Percentiles rank a stretch among this genome's conserved stretches.
phyloP scores from a whole-genome alignment of 164 flowering plant species.

The Houttuynia cordata region DNA sequence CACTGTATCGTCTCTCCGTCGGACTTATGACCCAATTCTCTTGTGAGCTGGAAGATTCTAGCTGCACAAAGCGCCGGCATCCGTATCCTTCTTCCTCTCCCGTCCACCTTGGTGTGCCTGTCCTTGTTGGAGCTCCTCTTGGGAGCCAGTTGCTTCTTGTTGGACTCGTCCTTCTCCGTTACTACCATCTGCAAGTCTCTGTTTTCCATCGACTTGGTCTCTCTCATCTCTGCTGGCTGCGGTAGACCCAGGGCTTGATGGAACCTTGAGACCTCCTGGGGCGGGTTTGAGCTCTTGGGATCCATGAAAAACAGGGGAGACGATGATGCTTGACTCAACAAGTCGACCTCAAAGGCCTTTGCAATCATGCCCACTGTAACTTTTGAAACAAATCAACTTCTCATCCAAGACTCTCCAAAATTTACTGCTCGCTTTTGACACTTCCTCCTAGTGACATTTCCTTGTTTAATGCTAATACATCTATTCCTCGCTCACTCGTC shows the following conservation, averaged over 20 bases:
- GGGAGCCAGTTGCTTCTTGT: conserved; percentile 65
- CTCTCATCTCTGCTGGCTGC: conserved; percentile 23
- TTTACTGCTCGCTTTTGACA: no score
- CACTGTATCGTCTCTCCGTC: conserved; percentile 89
- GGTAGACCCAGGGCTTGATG: conserved; percentile 28
- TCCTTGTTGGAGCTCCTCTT: conserved; percentile 79
- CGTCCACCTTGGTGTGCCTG: conserved; percentile 81
- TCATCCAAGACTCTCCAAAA: no score
- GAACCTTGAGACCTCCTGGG: conserved; percentile 31
- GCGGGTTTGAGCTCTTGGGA: conserved; percentile 48
- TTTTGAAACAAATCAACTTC: no score
- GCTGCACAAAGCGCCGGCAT: conserved; percentile 95
- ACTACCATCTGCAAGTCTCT: conserved; percentile 61
- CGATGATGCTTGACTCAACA: conserved; percentile 6
- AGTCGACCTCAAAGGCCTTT: no score
- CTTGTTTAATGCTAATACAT: no score
- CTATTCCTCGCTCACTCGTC: no score
- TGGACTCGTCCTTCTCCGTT: conserved; percentile 33
- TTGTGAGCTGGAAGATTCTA: conserved; percentile 68
- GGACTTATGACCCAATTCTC: conserved; percentile 86
- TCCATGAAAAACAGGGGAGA: conserved; percentile 32
- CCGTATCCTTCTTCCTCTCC: conserved; percentile 74
- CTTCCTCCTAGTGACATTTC: no score
- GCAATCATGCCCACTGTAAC: no score
- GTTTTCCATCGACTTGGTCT: conserved; percentile 26